These are phyloP conservation scores for Ambrosia hybrid DNA, from an alignment of 140 eudicot genomes.

Conservation along the genomic window DNA sequence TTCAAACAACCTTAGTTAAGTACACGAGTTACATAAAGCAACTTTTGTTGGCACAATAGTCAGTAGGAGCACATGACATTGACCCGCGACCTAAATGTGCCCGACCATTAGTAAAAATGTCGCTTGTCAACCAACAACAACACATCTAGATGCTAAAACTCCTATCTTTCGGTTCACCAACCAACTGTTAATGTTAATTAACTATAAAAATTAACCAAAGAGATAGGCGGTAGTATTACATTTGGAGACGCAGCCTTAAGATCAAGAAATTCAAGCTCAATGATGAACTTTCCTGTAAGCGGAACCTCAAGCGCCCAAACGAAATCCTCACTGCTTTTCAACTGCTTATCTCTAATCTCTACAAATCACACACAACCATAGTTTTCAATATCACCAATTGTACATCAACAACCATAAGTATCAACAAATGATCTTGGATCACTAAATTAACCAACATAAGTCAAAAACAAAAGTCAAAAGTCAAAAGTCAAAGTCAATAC, in stretches of 20 bases:
- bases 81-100: conserved; percentile 19
- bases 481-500: conserved; percentile 32
- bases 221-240: conserved; percentile 33
- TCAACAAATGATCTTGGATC: neutral
- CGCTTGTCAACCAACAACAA: conserved; percentile 24
- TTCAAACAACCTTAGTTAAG: neutral
- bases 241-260: conserved; percentile 61
- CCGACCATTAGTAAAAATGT: neutral
- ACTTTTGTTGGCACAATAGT: conserved; percentile 11
- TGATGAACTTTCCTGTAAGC: conserved; percentile 78
- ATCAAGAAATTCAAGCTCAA: conserved; percentile 91
- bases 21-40: neutral
- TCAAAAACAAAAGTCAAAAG: too few species aligned
- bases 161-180: conserved; percentile 26
- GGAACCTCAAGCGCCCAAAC: conserved; percentile 89
- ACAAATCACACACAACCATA: conserved; percentile 27
- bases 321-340: conserved; percentile 80
- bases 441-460: neutral
- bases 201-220: neutral
- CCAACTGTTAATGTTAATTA: conserved; percentile 17
- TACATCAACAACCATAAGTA: neutral
- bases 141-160: conserved; percentile 1
- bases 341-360: conserved; percentile 81
- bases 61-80: neutral
- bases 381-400: neutral